A percentile compares a stretch with the other conserved stretches of the same genome.
Evolutionary conservation across 1,284 basidiomycete species (phyloP).

Genomic region (Ustilago esculenta): DNA sequence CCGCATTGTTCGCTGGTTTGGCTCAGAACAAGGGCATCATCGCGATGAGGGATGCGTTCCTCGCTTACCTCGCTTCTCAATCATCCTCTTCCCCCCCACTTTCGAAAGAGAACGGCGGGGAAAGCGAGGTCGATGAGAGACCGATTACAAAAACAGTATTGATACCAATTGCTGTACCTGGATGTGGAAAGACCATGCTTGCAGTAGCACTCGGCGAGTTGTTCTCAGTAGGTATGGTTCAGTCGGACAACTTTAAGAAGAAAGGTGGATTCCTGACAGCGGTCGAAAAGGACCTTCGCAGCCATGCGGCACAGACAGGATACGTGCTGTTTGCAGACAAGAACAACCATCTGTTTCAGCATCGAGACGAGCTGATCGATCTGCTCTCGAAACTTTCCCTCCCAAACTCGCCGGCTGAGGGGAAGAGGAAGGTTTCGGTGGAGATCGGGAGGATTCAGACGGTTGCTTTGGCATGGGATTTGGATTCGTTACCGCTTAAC

Average conservation of each 20-base stretch:
- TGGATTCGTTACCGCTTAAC: constrained; percentile 52
- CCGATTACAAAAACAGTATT: constrained; percentile 82
- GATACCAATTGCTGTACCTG: constrained; percentile 88
- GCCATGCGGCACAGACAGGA: background rate
- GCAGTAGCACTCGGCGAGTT: constrained; percentile 80
- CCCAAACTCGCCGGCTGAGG: background rate
- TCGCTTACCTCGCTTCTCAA: constrained; percentile 71
- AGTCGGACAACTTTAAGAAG: constrained; percentile 85
- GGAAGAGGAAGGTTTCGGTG: background rate
- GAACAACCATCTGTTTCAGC: constrained; percentile 64
- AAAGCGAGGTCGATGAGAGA: constrained; percentile 46
- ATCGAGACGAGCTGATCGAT: constrained; percentile 61
- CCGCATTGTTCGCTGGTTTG: constrained; percentile 75
- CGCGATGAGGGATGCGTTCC: constrained; percentile 80
- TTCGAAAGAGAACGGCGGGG: constrained; percentile 26
- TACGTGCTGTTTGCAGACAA: constrained; percentile 61
- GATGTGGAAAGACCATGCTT: constrained; percentile 93
- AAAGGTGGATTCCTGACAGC: constrained; percentile 87
- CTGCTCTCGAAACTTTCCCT: constrained; percentile 20
- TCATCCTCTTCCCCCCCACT: constrained; percentile 32
- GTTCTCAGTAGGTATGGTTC: constrained; percentile 79
- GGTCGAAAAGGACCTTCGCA: constrained; percentile 69
- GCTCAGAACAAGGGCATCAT: constrained; percentile 83
- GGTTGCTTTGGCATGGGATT: constrained; percentile 52
- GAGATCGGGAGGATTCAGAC: constrained; percentile 45